These are phyloP conservation scores for Neurospora discreta DNA, from an alignment of 495 filamentous ascomycete genomes.

Conservation along the genomic window DNA sequence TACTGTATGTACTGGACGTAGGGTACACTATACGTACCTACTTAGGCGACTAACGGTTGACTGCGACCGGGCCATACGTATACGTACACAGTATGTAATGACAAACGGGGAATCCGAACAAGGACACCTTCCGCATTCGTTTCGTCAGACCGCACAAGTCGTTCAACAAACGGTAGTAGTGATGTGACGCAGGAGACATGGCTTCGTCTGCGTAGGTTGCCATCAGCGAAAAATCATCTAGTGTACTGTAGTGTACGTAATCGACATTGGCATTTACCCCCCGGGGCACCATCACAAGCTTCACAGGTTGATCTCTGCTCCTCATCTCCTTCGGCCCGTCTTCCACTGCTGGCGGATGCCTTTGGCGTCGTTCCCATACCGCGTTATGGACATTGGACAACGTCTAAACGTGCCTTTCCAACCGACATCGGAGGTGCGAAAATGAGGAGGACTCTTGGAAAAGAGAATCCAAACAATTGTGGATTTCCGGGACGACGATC, in stretches of 20 bases:
- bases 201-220: not conserved
- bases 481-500: slow-evolving; percentile 7
- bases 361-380: not conserved
- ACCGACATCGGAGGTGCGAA: not conserved
- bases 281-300: not conserved
- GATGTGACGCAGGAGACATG: not conserved
- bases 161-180: not conserved
- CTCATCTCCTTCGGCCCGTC: not conserved
- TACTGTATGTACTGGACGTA: no score
- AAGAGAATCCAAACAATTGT: not conserved
- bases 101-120: not conserved
- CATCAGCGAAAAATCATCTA: not conserved
- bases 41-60: not conserved
- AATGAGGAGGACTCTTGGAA: not conserved
- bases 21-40: no score
- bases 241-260: no score
- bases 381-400: not conserved
- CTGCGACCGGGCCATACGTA: not conserved
- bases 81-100: not conserved
- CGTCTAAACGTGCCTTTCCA: not conserved
- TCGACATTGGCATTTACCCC: not conserved
- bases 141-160: not conserved
- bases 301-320: not conserved
- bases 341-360: not conserved
- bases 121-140: not conserved